Evolutionary conservation across 148 eudicot genomes (phyloP).

Genomic region (Cornus florida): DNA sequence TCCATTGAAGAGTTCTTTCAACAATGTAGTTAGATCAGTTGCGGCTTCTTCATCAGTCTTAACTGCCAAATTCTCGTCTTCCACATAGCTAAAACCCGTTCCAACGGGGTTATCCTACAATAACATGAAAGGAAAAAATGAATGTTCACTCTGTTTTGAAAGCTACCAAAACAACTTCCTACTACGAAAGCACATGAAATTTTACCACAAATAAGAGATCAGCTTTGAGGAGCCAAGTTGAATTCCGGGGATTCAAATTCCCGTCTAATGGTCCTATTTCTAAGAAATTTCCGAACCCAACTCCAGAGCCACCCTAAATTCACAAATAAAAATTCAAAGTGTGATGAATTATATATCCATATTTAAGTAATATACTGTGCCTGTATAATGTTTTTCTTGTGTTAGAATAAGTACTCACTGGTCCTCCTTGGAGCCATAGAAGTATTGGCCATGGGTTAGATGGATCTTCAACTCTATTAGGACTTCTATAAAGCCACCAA

Average conservation of each 20-base stretch:
- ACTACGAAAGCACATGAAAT: not conserved
- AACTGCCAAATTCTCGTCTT: conserved; percentile 13
- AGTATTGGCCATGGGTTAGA: conserved; percentile 19
- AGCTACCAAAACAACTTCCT: not conserved
- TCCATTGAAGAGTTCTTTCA: conserved; percentile 10
- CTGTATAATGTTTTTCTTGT: not conserved
- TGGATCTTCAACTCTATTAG: conserved; percentile 15
- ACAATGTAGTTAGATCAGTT: conserved; percentile 15
- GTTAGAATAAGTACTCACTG: conserved; percentile 1
- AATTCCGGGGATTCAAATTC: conserved; percentile 14
- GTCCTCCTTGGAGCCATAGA: conserved; percentile 28
- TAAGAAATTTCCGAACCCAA: conserved; percentile 14
- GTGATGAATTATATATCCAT: not conserved
- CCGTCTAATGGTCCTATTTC: conserved; percentile 19
- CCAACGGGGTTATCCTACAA: conserved; percentile 15
- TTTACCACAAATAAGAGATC: conserved; percentile 26
- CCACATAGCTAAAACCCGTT: conserved; percentile 17
- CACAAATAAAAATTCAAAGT: not conserved
- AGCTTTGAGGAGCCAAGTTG: conserved; percentile 20
- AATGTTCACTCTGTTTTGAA: not conserved
- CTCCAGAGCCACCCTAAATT: conserved; percentile 11
- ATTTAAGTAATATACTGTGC: too few species aligned
- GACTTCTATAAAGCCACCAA: conserved; percentile 22
- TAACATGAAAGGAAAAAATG: too few species aligned
- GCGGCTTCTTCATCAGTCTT: conserved; percentile 9